Percentiles rank a stretch among this genome's conserved stretches.
Evolutionary conservation across 164 flowering plant species (phyloP).

Genomic region (Saururus chinensis): DNA sequence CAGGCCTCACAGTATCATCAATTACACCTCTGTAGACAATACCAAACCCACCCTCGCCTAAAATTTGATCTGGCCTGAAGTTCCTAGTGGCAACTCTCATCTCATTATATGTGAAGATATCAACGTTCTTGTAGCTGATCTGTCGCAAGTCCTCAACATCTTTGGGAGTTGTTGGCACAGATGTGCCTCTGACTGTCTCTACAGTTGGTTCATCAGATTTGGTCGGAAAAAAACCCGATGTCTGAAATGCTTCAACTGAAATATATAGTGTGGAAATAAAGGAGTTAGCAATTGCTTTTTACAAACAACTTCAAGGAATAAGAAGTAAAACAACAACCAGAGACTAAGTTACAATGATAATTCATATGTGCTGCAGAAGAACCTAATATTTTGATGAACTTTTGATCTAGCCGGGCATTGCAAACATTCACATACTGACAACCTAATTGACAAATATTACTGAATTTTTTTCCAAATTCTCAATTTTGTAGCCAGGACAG

Average conservation of each 20-base stretch:
- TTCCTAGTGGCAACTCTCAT: conserved; percentile 75
- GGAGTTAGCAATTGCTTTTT: too few relatives aligned
- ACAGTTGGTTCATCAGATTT: too few relatives aligned
- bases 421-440: too few relatives aligned
- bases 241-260: not conserved
- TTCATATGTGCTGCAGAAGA: too few relatives aligned
- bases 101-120: conserved; percentile 72
- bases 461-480: not conserved
- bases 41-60: conserved; percentile 98
- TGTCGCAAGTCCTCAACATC: conserved; percentile 65
- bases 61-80: conserved; percentile 67
- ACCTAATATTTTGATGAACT: too few relatives aligned
- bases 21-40: conserved; percentile 81
- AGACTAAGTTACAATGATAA: too few relatives aligned
- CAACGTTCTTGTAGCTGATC: conserved; percentile 46
- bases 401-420: too few relatives aligned
- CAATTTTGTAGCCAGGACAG: not conserved
- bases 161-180: conserved; percentile 26
- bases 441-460: not conserved
- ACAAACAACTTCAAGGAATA: not conserved
- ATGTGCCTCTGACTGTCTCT: not conserved
- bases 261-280: not conserved
- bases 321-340: not conserved
- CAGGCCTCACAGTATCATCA: conserved; percentile 67
- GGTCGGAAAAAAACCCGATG: not conserved